These are phyloP conservation scores for Entamoeba moshkovskii DNA, from an alignment of 208 protist genomes.

Conservation along the genomic window DNA sequence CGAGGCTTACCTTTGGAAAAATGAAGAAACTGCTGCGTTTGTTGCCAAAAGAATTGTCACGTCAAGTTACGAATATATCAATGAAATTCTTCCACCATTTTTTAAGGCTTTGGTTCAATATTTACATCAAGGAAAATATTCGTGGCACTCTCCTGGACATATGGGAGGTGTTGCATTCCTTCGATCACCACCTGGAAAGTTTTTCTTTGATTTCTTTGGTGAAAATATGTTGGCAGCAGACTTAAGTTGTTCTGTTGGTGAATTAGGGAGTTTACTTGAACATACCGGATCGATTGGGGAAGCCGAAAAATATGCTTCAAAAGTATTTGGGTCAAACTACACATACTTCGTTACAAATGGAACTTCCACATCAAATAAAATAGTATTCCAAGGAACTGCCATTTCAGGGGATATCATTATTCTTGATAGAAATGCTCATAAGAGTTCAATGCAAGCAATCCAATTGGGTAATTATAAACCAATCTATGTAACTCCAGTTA, in stretches of 20 bases:
- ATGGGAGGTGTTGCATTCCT: neutral
- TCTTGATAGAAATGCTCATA: neutral
- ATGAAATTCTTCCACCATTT: neutral
- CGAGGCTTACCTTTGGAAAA: neutral
- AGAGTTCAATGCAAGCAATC: neutral
- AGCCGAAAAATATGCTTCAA: neutral
- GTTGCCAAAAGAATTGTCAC: neutral
- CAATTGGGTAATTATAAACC: neutral
- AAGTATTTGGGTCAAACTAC: neutral
- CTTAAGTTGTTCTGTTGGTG: neutral
- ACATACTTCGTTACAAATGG: neutral
- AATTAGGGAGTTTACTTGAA: neutral
- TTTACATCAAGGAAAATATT: neutral
- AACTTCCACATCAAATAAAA: neutral
- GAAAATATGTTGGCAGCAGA: neutral
- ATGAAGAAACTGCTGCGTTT: neutral
- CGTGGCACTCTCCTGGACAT: neutral
- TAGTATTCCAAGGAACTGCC: neutral
- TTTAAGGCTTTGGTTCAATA: neutral
- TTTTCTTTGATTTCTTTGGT: constrained; percentile 2
- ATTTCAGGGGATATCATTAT: neutral
- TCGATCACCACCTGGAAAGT: neutral
- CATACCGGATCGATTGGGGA: neutral
- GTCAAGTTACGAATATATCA: neutral
- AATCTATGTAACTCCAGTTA: neutral